Evolutionary conservation across 2,329 filamentous ascomycete genomes (phyloP).

Genomic region (Botrytis galanthina): DNA sequence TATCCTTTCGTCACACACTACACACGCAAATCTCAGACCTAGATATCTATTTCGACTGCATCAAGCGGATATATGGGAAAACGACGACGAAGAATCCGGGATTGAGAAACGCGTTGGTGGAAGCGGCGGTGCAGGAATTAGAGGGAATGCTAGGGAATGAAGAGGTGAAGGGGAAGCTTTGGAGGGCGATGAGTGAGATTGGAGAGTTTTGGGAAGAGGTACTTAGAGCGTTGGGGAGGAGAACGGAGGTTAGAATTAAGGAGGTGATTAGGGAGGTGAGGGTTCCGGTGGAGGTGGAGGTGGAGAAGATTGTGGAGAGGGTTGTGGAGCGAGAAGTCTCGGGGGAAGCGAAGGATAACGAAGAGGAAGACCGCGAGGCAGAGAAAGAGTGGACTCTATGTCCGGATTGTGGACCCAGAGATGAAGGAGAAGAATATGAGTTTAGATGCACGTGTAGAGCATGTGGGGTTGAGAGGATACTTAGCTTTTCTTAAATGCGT

Average conservation of each 20-base stretch:
- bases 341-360: not conserved
- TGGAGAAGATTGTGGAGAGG: conserved; percentile 21
- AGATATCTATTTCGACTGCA: conserved; percentile 17
- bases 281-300: conserved; percentile 30
- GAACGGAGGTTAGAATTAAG: conserved; percentile 9
- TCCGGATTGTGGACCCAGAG: conserved; percentile 28
- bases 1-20: conserved; percentile 24
- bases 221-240: conserved; percentile 15
- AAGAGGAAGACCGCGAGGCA: conserved; percentile 15
- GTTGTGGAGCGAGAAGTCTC: conserved; percentile 9
- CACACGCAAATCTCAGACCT: conserved; percentile 21
- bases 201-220: conserved; percentile 30
- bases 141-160: conserved; percentile 21
- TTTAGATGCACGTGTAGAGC: conserved; percentile 23
- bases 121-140: conserved; percentile 28
- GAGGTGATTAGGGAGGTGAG: conserved; percentile 24
- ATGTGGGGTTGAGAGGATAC: conserved; percentile 33
- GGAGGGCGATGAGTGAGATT: conserved; percentile 21
- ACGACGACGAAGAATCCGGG: conserved; percentile 17
- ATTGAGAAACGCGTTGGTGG: conserved; percentile 24
- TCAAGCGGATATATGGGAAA: conserved; percentile 23
- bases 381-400: conserved; percentile 24
- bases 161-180: conserved; percentile 19
- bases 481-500: conserved; percentile 29
- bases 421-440: conserved; percentile 24